Percentiles rank a stretch among this genome's conserved stretches.
Conservation (phyloP, 345 rosid species). For the Sisymbrium irio region DNA sequence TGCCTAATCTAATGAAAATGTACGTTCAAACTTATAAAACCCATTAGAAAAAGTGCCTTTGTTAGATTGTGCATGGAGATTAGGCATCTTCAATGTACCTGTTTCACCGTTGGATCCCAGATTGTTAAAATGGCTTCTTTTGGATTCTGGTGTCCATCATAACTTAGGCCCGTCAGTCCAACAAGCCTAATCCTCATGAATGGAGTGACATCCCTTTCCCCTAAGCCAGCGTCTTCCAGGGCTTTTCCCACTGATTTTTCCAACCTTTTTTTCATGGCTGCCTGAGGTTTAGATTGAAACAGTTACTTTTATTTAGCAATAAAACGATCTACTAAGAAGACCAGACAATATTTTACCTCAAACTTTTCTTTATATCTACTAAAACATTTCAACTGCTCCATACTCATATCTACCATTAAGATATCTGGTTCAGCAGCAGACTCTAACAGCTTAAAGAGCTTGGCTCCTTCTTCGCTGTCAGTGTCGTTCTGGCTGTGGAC, state of each 20-base stretch:
- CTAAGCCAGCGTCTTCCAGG: constrained; percentile 63
- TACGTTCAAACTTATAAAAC: no score
- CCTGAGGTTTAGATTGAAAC: constrained; percentile 44
- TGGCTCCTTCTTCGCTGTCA: constrained; percentile 86
- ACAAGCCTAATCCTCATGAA: constrained; percentile 87
- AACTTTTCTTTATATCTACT: constrained; percentile 60
- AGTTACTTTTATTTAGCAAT: neutral
- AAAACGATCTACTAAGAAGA: neutral
- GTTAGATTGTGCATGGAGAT: no score
- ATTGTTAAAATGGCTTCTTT: constrained; percentile 81
- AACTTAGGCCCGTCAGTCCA: constrained; percentile 51
- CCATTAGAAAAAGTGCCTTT: no score
- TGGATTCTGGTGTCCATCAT: constrained; percentile 35
- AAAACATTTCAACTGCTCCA: constrained; percentile 73
- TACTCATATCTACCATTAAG: constrained; percentile 91
- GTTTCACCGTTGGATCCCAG: constrained; percentile 92
- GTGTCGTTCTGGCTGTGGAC: constrained; percentile 47
- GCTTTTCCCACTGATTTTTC: constrained; percentile 71
- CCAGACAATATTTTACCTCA: constrained; percentile 53
- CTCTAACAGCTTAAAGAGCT: constrained; percentile 67
- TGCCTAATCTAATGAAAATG: no score
- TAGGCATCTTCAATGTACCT: no score
- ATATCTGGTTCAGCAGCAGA: constrained; percentile 89
- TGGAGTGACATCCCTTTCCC: constrained; percentile 76
- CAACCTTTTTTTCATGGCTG: constrained; percentile 53